Percentiles rank a stretch among this genome's conserved stretches.
Conservation (phyloP, 2,329 filamentous ascomycete species). For the Penicillium sp. region DNA sequence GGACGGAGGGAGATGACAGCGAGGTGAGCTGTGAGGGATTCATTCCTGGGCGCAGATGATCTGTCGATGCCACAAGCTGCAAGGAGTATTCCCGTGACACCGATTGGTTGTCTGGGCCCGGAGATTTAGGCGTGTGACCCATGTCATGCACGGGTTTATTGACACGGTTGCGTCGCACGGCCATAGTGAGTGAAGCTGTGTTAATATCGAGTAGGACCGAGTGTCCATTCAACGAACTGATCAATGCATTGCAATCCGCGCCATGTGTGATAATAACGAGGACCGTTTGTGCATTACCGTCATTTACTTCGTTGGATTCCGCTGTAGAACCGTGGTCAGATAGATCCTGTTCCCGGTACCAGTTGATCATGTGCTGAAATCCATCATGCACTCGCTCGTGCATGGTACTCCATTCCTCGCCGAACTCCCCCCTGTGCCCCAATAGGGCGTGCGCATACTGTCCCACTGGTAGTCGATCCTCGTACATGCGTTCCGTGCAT, state of each 20-base stretch:
- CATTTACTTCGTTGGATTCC: constrained; percentile 31
- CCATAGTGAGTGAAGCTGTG: constrained; percentile 89
- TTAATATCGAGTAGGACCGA: constrained; percentile 88
- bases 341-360: constrained; percentile 63
- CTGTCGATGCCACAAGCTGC: constrained; percentile 59
- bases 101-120: constrained; percentile 23
- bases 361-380: constrained; percentile 74
- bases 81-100: constrained; percentile 59
- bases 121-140: constrained; percentile 6
- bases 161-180: constrained; percentile 57
- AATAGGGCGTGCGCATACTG: constrained; percentile 75
- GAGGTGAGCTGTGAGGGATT: constrained; percentile 33
- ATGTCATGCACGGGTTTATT: constrained; percentile 12
- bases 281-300: constrained; percentile 71
- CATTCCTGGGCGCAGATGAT: constrained; percentile 57
- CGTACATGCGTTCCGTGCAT: constrained; percentile 82
- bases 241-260: constrained; percentile 91
- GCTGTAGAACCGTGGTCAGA: constrained; percentile 15
- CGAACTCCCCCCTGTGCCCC: constrained; percentile 83
- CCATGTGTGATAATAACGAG: constrained; percentile 90
- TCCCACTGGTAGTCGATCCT: constrained; percentile 96
- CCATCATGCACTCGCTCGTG: constrained; percentile 84
- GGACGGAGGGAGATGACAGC: constrained; percentile 25
- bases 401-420: constrained; percentile 96
- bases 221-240: constrained; percentile 86